phyloP scores from a whole-genome alignment of 1,139 yeast species.

The Candida neerlandica region DNA sequence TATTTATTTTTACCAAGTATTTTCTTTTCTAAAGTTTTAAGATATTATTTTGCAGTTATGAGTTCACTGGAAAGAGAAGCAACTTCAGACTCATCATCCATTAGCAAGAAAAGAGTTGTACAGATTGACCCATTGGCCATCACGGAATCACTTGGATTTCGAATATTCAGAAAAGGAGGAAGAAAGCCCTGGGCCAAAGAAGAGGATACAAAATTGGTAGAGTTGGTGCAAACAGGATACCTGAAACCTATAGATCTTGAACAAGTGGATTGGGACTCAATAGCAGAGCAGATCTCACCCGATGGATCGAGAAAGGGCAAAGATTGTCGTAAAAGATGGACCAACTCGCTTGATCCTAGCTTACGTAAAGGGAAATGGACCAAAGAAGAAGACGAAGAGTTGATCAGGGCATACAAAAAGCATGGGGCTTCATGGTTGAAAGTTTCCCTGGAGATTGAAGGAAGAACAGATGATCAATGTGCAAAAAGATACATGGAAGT shows the following conservation, averaged over 20 bases:
- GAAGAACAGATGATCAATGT: constrained; percentile 94
- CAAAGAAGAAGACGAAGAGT: constrained; percentile 69
- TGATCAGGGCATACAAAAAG: constrained; percentile 63
- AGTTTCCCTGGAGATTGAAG: constrained; percentile 72
- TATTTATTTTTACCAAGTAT: background rate
- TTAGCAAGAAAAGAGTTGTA: constrained; percentile 20
- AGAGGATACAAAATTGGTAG: constrained; percentile 55
- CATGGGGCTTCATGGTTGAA: constrained; percentile 88
- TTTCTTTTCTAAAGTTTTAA: background rate
- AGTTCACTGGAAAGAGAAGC: constrained; percentile 5
- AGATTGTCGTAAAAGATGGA: constrained; percentile 76
- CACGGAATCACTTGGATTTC: constrained; percentile 75
- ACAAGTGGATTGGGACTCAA: constrained; percentile 65
- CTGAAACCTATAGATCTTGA: constrained; percentile 35
- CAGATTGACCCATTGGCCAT: constrained; percentile 67
- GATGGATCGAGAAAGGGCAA: constrained; percentile 56
- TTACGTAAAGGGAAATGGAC: constrained; percentile 90
- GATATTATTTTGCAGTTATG: background rate
- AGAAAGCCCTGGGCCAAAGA: constrained; percentile 70
- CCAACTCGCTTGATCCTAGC: constrained; percentile 79
- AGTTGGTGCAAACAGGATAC: constrained; percentile 34
- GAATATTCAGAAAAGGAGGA: constrained; percentile 63
- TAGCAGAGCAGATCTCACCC: constrained; percentile 47
- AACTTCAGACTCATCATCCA: constrained; percentile 2
- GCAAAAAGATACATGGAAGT: constrained; percentile 91